Conservation (phyloP, 1,139 yeast genomes). For the Trichomonascaceae sp. region DNA sequence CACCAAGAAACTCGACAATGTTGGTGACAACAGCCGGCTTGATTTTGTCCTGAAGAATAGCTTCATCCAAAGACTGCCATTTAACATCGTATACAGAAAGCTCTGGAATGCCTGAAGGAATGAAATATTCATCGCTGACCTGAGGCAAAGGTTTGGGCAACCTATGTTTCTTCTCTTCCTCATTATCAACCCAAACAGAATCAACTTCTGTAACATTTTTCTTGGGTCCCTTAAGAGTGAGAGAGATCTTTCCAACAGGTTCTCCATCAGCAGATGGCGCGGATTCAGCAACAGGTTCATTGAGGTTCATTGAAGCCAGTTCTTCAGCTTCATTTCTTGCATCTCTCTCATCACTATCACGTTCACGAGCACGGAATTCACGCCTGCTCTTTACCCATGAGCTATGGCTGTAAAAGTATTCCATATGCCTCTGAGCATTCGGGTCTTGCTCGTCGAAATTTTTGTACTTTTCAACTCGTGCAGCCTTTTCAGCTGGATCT, state of each 20-base stretch:
- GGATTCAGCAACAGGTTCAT: constrained; percentile 3
- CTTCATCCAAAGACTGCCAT: constrained; percentile 28
- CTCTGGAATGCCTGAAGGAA: constrained; percentile 21
- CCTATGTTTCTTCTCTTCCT: constrained; percentile 12
- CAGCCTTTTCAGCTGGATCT: constrained; percentile 19
- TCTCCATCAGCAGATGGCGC: constrained; percentile 2
- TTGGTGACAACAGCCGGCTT: constrained; percentile 26
- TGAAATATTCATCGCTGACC: constrained; percentile 12
- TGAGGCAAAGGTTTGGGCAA: constrained; percentile 13
- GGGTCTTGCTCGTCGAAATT: constrained; percentile 25
- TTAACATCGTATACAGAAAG: constrained; percentile 23
- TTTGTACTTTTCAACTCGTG: constrained; percentile 19
- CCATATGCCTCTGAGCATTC: constrained; percentile 17
- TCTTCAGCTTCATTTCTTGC: constrained; percentile 22
- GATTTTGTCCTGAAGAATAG: constrained; percentile 21
- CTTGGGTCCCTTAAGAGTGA: not conserved
- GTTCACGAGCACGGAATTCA: constrained; percentile 25
- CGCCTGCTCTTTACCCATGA: constrained; percentile 31
- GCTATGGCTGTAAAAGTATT: constrained; percentile 31
- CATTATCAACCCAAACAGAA: constrained; percentile 15
- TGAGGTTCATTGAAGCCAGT: constrained; percentile 7
- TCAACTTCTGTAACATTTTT: constrained; percentile 2
- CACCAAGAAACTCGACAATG: constrained; percentile 32
- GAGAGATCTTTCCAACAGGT: constrained; percentile 2
- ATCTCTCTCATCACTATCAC: constrained; percentile 28